Percentiles rank a stretch among this genome's conserved stretches.
These are phyloP conservation scores for Allantophomopsis lycopodina DNA, from an alignment of 2,329 filamentous ascomycete species.

Conservation along the genomic window DNA sequence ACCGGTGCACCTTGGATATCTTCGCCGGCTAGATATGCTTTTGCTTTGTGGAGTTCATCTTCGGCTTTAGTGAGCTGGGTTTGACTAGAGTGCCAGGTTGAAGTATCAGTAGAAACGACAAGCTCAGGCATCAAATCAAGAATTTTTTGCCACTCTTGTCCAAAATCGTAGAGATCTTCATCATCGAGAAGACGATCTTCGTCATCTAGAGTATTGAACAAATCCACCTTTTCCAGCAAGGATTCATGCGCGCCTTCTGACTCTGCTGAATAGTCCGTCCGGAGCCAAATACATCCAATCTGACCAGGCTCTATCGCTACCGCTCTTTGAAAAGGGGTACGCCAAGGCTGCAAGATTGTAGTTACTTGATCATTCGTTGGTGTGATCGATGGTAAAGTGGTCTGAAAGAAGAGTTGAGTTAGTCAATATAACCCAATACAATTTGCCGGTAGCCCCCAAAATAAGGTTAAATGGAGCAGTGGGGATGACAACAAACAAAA, in stretches of 20 bases:
- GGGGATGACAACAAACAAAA: no score
- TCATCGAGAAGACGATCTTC: conserved; percentile 1
- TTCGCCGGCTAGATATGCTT: background rate
- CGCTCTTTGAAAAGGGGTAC: background rate
- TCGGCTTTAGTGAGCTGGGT: no score
- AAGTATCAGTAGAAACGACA: background rate
- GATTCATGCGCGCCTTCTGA: conserved; percentile 1
- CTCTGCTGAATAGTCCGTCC: background rate
- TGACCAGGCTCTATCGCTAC: background rate
- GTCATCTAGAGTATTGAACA: background rate
- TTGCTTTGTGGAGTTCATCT: background rate
- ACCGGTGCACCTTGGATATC: no score
- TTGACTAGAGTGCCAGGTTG: no score
- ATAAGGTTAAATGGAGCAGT: no score
- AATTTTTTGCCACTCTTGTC: background rate
- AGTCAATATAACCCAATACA: no score
- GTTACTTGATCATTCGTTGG: background rate
- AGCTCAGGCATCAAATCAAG: background rate
- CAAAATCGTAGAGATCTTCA: conserved; percentile 1
- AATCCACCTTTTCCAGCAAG: background rate
- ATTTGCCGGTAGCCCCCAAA: no score
- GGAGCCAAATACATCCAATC: background rate
- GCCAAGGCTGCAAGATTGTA: background rate
- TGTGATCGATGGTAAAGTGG: no score
- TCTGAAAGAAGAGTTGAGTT: no score